These are phyloP conservation scores for Leucaena leucocephala DNA, from an alignment of 306 rosid genomes.

Conservation along the genomic window DNA sequence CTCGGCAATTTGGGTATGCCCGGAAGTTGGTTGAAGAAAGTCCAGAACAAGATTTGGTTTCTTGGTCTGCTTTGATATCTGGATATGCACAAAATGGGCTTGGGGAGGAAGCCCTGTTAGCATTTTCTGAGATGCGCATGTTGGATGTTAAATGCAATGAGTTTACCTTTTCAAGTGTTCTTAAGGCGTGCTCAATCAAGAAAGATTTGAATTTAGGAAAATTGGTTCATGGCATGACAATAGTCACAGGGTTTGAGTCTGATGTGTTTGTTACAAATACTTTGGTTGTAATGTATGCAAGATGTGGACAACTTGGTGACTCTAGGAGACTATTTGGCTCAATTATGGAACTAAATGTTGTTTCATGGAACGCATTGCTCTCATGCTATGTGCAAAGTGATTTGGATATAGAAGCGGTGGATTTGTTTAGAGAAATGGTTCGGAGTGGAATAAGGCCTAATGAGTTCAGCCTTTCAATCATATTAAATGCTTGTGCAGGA, in stretches of 20 bases:
- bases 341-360: constrained; percentile 58
- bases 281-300: constrained; percentile 86
- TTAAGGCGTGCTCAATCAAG: constrained; percentile 72
- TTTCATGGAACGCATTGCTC: constrained; percentile 81
- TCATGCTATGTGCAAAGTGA: constrained; percentile 73
- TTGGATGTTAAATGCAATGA: constrained; percentile 69
- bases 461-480: constrained; percentile 77
- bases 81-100: constrained; percentile 74
- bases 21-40: constrained; percentile 63
- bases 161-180: constrained; percentile 72
- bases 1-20: constrained; percentile 55
- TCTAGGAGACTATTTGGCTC: constrained; percentile 62
- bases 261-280: constrained; percentile 80
- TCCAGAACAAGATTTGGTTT: constrained; percentile 63
- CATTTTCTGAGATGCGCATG: constrained; percentile 60
- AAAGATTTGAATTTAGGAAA: constrained; percentile 60
- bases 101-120: constrained; percentile 58
- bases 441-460: constrained; percentile 65
- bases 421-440: constrained; percentile 72
- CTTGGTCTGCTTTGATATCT: constrained; percentile 87
- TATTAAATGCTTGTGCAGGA: constrained; percentile 73
- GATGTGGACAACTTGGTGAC: constrained; percentile 66
- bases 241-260: constrained; percentile 70
- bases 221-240: constrained; percentile 62
- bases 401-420: constrained; percentile 53